phyloP scores from a whole-genome alignment of 805 yeast genomes.

The Starmerella stigmatis region DNA sequence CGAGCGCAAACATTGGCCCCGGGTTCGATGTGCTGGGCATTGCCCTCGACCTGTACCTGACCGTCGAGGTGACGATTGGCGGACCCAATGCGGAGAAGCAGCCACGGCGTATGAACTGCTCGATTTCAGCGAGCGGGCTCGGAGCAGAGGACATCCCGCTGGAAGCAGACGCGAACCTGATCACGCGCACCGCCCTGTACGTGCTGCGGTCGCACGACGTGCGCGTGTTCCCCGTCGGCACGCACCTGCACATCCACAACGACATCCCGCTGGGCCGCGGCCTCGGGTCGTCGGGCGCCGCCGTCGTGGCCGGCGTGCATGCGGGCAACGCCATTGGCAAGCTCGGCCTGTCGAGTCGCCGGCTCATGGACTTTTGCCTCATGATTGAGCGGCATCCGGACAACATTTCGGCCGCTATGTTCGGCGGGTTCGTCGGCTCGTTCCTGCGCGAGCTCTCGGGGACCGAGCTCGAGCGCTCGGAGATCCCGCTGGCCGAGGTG shows the following conservation, averaged over 20 bases:
- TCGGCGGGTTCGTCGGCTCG: constrained; percentile 97
- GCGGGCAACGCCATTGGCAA: constrained; percentile 78
- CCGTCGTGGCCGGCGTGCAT: constrained; percentile 93
- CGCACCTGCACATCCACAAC: constrained; percentile 67
- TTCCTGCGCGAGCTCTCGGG: constrained; percentile 71
- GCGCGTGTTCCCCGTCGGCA: constrained; percentile 70
- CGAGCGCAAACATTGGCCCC: constrained; percentile 96
- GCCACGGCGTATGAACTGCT: constrained; percentile 44
- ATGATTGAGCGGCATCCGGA: constrained; percentile 99
- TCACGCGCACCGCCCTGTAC: constrained; percentile 87
- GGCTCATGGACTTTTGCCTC: constrained; percentile 87
- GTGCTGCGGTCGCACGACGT: constrained; percentile 76
- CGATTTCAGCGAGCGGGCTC: constrained; percentile 59
- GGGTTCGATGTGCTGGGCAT: constrained; percentile 96
- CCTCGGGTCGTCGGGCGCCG: constrained; percentile 94
- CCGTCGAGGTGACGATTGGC: constrained; percentile 59
- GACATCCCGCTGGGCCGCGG: constrained; percentile 97
- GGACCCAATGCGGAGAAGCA: constrained; percentile 33
- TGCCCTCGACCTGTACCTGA: constrained; percentile 66
- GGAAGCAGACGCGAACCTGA: constrained; percentile 64
- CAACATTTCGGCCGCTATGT: constrained; percentile 96
- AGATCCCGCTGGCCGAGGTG: constrained; percentile 75
- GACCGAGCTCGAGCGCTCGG: constrained; percentile 61
- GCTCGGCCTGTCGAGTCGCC: constrained; percentile 58
- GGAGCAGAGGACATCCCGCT: constrained; percentile 77